A percentile compares a stretch with the other conserved stretches of the same genome.
These are phyloP conservation scores for Gentiana dahurica DNA, from an alignment of 257 asterid genomes.

Conservation along the genomic window DNA sequence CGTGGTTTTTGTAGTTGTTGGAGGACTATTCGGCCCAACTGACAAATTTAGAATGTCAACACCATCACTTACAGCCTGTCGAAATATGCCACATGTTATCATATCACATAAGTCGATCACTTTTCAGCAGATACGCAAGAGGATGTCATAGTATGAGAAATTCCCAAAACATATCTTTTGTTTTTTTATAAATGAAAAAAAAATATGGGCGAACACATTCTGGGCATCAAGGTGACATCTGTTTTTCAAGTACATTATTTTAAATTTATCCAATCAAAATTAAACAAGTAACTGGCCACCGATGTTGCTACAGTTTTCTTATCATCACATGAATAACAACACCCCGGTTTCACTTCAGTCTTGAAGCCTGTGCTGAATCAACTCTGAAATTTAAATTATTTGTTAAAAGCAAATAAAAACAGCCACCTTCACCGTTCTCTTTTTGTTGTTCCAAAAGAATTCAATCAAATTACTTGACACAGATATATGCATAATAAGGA, in stretches of 20 bases:
- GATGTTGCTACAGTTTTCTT: too few relatives aligned
- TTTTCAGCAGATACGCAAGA: conserved; percentile 2
- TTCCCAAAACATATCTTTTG: not conserved
- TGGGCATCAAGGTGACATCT: too few relatives aligned
- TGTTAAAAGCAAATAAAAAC: too few relatives aligned
- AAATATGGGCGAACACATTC: not conserved
- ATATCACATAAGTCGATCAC: conserved; percentile 7
- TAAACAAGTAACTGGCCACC: too few relatives aligned
- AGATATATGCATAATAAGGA: too few relatives aligned
- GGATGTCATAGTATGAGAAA: not conserved
- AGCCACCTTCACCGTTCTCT: too few relatives aligned
- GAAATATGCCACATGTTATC: conserved; percentile 15
- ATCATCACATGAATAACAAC: too few relatives aligned
- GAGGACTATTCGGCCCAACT: conserved; percentile 99
- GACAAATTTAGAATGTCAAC: conserved; percentile 95
- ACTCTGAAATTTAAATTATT: too few relatives aligned
- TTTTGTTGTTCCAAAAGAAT: too few relatives aligned
- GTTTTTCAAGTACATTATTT: not conserved
- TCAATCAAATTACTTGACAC: too few relatives aligned
- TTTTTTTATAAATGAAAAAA: not conserved
- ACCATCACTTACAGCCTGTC: conserved; percentile 96
- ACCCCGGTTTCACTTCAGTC: too few relatives aligned
- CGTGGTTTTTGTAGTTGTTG: conserved; percentile 84
- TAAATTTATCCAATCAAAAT: not conserved
- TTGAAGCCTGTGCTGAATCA: too few relatives aligned